Evolutionary conservation across 2,329 filamentous ascomycete genomes (phyloP).

Genomic region (Dactylellina leptospora): DNA sequence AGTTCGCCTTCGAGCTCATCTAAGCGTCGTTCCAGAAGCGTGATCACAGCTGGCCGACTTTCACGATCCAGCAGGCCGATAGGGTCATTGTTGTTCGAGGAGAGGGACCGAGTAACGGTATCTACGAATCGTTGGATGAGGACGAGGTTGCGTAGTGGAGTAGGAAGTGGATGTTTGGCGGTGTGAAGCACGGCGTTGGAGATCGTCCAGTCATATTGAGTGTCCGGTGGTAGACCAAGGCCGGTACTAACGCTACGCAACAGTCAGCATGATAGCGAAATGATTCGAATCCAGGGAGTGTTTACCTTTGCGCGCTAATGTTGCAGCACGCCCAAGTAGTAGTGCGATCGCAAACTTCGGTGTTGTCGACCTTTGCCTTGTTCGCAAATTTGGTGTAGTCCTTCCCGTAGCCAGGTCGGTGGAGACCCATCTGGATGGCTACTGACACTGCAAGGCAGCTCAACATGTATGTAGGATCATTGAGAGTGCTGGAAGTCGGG

Average conservation of each 20-base stretch:
- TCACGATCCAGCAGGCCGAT: slow-evolving; percentile 74
- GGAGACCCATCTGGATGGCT: slow-evolving; percentile 82
- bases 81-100: slow-evolving; percentile 78
- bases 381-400: slow-evolving; percentile 81
- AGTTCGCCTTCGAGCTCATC: slow-evolving; percentile 69
- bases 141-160: slow-evolving; percentile 73
- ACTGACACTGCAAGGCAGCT: slow-evolving; percentile 88
- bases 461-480: slow-evolving; percentile 82
- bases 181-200: slow-evolving; percentile 70
- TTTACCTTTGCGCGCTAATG: slow-evolving; percentile 74
- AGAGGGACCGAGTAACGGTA: slow-evolving; percentile 80
- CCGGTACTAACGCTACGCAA: slow-evolving; percentile 75
- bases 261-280: slow-evolving; percentile 1
- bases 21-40: slow-evolving; percentile 72
- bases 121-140: slow-evolving; percentile 79
- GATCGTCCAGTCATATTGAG: slow-evolving; percentile 78
- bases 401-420: slow-evolving; percentile 81
- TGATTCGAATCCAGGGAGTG: not conserved
- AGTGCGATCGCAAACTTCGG: slow-evolving; percentile 72
- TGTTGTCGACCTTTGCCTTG: slow-evolving; percentile 79
- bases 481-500: slow-evolving; percentile 80
- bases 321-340: slow-evolving; percentile 87
- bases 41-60: slow-evolving; percentile 72
- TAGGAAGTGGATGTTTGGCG: slow-evolving; percentile 68
- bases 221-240: slow-evolving; percentile 81